phyloP scores from a whole-genome alignment of 225 moss, liverwort and hornwort species.

The Thuidium tamariscinum region DNA sequence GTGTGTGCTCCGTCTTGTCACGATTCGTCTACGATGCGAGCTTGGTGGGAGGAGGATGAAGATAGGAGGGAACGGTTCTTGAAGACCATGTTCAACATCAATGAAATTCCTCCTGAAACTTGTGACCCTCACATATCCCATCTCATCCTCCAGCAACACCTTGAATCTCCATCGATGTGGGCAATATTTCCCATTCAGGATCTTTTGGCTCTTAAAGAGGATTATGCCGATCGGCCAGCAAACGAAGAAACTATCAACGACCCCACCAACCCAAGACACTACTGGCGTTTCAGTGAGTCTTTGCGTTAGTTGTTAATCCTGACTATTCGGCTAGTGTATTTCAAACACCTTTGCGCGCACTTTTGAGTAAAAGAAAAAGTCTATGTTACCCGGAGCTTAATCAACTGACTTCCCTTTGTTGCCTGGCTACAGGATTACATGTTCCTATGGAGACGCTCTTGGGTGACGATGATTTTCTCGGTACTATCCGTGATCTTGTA shows the following conservation, averaged over 20 bases:
- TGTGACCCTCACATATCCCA: constrained; percentile 59
- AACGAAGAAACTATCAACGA: constrained; percentile 83
- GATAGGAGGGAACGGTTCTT: constrained; percentile 53
- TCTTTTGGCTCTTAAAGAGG: constrained; percentile 58
- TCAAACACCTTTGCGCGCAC: background rate
- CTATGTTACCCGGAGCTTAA: background rate
- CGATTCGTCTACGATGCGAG: constrained; percentile 80
- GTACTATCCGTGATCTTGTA: constrained; percentile 40
- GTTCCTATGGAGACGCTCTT: constrained; percentile 57
- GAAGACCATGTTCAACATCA: constrained; percentile 42
- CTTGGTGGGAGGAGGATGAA: constrained; percentile 94
- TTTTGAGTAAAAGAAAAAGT: background rate
- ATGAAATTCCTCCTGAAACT: constrained; percentile 39
- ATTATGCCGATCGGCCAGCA: constrained; percentile 55
- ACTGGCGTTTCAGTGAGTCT: constrained; percentile 89
- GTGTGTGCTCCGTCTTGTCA: constrained; percentile 93
- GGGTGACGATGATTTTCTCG: constrained; percentile 37
- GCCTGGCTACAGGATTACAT: constrained; percentile 40
- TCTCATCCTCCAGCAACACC: constrained; percentile 72
- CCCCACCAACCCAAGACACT: constrained; percentile 81
- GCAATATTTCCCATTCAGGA: constrained; percentile 85
- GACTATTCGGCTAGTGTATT: background rate
- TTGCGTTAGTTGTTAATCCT: background rate
- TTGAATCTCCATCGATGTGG: constrained; percentile 82
- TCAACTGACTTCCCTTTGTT: background rate